A percentile compares a stretch with the other conserved stretches of the same genome.
Evolutionary conservation across 495 filamentous ascomycete genomes (phyloP).

Genomic region (Platismatia glauca): DNA sequence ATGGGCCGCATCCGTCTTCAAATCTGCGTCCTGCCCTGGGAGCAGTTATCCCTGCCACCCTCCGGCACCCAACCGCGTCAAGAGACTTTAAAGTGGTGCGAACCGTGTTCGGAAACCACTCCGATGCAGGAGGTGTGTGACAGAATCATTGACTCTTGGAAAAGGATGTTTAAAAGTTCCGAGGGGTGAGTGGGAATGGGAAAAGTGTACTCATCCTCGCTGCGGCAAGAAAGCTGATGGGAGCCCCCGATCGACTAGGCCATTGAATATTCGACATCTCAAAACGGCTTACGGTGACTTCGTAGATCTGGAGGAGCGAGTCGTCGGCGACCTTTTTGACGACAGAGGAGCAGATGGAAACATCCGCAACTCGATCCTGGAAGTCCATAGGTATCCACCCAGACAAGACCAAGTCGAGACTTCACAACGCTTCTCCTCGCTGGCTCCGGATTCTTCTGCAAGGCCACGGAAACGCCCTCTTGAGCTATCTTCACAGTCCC

Average conservation of each 20-base stretch:
- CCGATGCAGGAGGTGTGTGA: constrained; percentile 18
- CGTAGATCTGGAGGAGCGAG: constrained; percentile 14
- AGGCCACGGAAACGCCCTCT: constrained; percentile 20
- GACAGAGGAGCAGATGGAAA: constrained; percentile 14
- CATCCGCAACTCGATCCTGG: constrained; percentile 15
- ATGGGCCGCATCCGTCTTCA: constrained; percentile 22
- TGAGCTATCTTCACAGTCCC: neutral
- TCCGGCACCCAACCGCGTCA: constrained; percentile 14
- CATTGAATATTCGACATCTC: constrained; percentile 18
- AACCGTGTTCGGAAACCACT: constrained; percentile 15
- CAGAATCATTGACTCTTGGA: constrained; percentile 12
- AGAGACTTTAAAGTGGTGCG: constrained; percentile 12
- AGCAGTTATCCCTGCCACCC: constrained; percentile 1
- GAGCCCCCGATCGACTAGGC: constrained; percentile 8
- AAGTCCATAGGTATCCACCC: constrained; percentile 20
- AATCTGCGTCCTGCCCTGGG: constrained; percentile 16
- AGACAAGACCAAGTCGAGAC: constrained; percentile 4
- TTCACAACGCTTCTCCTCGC: constrained; percentile 18
- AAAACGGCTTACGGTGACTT: constrained; percentile 16
- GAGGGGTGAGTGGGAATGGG: constrained; percentile 8
- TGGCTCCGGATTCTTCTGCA: constrained; percentile 19
- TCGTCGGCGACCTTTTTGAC: constrained; percentile 22
- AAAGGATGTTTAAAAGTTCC: constrained; percentile 8
- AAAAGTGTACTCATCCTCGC: neutral
- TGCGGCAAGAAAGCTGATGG: neutral